A percentile compares a stretch with the other conserved stretches of the same genome.
phyloP scores from a whole-genome alignment of 164 flowering plant genomes.

The Nelumbo lutea region DNA sequence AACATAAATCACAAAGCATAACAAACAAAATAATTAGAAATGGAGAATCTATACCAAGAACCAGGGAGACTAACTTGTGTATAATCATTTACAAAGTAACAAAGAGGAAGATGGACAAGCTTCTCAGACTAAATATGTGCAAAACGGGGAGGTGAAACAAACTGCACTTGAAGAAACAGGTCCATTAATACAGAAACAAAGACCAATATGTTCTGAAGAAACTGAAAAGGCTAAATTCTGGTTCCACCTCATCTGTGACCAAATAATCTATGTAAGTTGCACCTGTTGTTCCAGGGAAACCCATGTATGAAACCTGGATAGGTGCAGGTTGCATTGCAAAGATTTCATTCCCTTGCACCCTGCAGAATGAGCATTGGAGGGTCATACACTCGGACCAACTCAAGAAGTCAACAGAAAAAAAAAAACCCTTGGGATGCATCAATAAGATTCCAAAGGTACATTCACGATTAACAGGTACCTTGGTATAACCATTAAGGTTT shows the following conservation, averaged over 20 bases:
- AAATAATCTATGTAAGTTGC: slow-evolving; percentile 87
- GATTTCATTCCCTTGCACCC: slow-evolving; percentile 98
- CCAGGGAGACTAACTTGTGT: slow-evolving; percentile 55
- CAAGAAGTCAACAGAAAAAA: neutral
- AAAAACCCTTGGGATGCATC: neutral
- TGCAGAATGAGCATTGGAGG: slow-evolving; percentile 21
- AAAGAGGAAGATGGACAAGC: slow-evolving; percentile 96
- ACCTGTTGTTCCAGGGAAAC: slow-evolving; percentile 98
- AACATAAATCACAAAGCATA: neutral
- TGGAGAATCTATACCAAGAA: too few species aligned
- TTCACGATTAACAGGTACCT: slow-evolving; percentile 39
- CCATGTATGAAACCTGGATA: slow-evolving; percentile 97
- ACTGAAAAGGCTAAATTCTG: neutral
- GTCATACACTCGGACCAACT: neutral
- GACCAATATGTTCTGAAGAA: neutral
- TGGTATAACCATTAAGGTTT: slow-evolving; percentile 95
- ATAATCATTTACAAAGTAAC: slow-evolving; percentile 97
- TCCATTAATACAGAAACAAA: neutral
- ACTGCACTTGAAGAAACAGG: slow-evolving; percentile 38
- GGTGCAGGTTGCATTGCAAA: slow-evolving; percentile 99
- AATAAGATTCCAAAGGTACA: neutral
- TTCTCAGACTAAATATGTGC: slow-evolving; percentile 89
- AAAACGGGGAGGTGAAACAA: slow-evolving; percentile 73
- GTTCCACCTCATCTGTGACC: slow-evolving; percentile 89
- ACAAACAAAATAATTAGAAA: neutral